Percentiles rank a stretch among this genome's conserved stretches.
Conservation (phyloP, 1,284 basidiomycete genomes). For the Cryptococcus sp. region DNA sequence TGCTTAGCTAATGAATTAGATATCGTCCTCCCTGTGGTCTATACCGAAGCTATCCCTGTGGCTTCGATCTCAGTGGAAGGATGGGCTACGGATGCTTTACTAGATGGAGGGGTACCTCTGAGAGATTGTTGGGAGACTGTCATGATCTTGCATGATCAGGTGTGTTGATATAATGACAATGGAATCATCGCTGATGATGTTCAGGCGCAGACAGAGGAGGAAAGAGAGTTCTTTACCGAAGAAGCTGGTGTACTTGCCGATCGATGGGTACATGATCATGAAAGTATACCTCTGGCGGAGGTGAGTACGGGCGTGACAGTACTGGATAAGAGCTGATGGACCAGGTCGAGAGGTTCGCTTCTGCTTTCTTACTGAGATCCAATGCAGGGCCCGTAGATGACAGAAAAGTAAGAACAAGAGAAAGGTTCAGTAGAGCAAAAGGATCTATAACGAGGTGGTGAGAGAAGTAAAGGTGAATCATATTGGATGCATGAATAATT, state of each 20-base stretch:
- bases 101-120: constrained; percentile 34
- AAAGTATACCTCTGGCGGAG: constrained; percentile 35
- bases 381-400: constrained; percentile 17
- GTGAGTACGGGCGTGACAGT: constrained; percentile 13
- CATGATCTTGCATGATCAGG: constrained; percentile 30
- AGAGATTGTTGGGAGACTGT: constrained; percentile 38
- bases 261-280: constrained; percentile 19
- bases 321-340: too few relatives aligned
- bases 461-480: neutral
- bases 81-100: constrained; percentile 32
- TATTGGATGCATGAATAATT: neutral
- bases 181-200: neutral
- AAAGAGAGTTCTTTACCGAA: constrained; percentile 38
- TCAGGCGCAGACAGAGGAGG: constrained; percentile 14
- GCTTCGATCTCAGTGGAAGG: constrained; percentile 9
- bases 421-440: constrained; percentile 31
- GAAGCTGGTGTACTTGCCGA: constrained; percentile 33
- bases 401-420: constrained; percentile 21
- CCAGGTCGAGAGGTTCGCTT: constrained; percentile 38
- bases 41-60: constrained; percentile 16
- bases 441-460: constrained; percentile 8
- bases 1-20: constrained; percentile 14
- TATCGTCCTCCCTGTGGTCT: constrained; percentile 37
- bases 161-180: constrained; percentile 6
- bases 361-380: constrained; percentile 30